Evolutionary conservation across 2,329 filamentous ascomycete genomes (phyloP), one percentile per base, ranked within the genome.

Genomic region (Juglanconis sp.): DNA sequence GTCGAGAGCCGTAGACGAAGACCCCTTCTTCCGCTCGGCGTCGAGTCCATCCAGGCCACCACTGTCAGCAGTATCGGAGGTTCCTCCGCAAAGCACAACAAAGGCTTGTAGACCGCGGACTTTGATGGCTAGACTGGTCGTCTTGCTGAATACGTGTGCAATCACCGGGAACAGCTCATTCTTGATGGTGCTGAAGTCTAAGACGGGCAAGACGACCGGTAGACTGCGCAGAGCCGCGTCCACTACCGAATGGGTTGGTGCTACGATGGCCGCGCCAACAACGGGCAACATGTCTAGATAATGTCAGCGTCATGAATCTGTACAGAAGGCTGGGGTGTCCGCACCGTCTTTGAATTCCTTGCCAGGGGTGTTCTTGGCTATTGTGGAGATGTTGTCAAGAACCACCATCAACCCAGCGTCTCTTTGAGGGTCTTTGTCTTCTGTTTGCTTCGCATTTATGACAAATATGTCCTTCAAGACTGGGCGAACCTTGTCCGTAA

Each of bases 141-240:
- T 99, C 71, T 90, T 94, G 67, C 89, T 92, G 71, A 99, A 99
- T 0, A 97, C 95, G 8, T 83, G 79, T 1, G 94, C 91, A 64
- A 99, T 90, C 1, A 96, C 87, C 0, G 95, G 95, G 72, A 99
- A 99, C 1, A 99, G 82, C 64, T 98, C 94, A 68, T 96, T 95
- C 74, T 98, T 99, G 68, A 97, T 93, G 0, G 94, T 98, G 66
- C 89, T 96, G 67, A 97, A 98, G 74, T 99, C 95, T 7, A 99
- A 85, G 3, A 95, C 86, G 0, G 92, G 91, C 5, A 98, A 77
- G n/a, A 97, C 85, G 1, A 86, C 81, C 2, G 92, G 88, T 5
- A 99, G 77, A 34, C 88, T 90, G 53, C 89, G 85, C 13, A 99
- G 79, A 3, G 92, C 88, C 4, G 90, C 89, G 74, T 98, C 95